Evolutionary conservation across 805 yeast species (phyloP).

Genomic region (Sugiyamaella valdiviana): DNA sequence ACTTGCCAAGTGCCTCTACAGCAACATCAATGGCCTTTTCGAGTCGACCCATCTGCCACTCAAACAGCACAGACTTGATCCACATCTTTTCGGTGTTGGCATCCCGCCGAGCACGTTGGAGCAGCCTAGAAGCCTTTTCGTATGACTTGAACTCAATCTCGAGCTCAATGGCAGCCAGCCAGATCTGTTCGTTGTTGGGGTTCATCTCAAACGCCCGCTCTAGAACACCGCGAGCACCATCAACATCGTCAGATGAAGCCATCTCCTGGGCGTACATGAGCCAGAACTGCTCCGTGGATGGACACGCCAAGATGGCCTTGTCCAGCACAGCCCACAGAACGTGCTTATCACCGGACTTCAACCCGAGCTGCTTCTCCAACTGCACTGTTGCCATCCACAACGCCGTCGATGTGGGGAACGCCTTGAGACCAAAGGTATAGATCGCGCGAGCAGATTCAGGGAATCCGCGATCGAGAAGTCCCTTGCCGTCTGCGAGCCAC

Average conservation of each 20-base stretch:
- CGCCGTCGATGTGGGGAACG: constrained; percentile 38
- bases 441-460: constrained; percentile 42
- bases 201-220: constrained; percentile 40
- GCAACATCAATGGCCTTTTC: constrained; percentile 38
- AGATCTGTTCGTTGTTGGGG: constrained; percentile 48
- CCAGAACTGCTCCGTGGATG: constrained; percentile 46
- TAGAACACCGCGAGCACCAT: constrained; percentile 50
- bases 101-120: constrained; percentile 36
- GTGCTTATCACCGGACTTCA: constrained; percentile 14
- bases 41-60: constrained; percentile 36
- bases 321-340: constrained; percentile 45
- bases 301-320: constrained; percentile 46
- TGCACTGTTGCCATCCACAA: constrained; percentile 25
- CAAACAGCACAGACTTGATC: constrained; percentile 52
- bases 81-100: constrained; percentile 48
- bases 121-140: constrained; percentile 34
- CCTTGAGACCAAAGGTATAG: constrained; percentile 41
- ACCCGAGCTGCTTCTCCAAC: constrained; percentile 26
- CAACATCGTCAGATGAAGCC: constrained; percentile 46
- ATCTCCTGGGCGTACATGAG: constrained; percentile 69
- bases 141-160: constrained; percentile 41
- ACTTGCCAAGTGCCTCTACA: constrained; percentile 43
- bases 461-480: constrained; percentile 23
- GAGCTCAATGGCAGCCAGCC: constrained; percentile 69
- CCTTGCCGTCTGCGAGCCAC: constrained; percentile 37